Base-by-base conservation (phyloP, 495 filamentous ascomycete genomes). In the Aspergillus wentii region DNA sequence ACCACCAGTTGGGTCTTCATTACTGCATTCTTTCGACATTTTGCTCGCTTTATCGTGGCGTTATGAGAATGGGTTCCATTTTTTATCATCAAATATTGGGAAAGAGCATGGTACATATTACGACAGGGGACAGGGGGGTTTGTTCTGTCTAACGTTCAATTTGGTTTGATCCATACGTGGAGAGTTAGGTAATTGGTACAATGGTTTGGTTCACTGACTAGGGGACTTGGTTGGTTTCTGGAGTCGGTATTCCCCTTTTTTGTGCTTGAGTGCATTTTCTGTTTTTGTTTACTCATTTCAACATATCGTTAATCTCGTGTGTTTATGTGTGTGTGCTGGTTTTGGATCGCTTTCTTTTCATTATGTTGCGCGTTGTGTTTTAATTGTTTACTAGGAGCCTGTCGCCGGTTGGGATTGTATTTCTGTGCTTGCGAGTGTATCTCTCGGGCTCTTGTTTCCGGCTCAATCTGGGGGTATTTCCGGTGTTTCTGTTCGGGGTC, bases 41-140 rank as follows among this genome's bases (percentile, higher is more conserved):
- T n/a, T 44, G 46, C 45, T 48, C 44, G 49, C 38, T 52, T 49
- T 37, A 32, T 38, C 36, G 35, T 43, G 56, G 56, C 53, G 56
- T 60, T 60, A 34, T 41, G 45, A 54, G 46, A 50, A 31, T 42
- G 40, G 53, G 33, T 42, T 46, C 38, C 36, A 17, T 41, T 41
- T 46, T 49, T 44, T 19, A 38, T 42, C 10, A 9, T 51, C 33
- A 42, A 43, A 48, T 46, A 46, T 44, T 50, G 41, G 49, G 43
- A 52, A 38, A 43, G 47, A 50, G 48, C 39, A 49, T 43, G 47
- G 53, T 53, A 57, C 49, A 57, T 53, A 56, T 49, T n/a, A 31
- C 40, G 40, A 30, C 37, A 49, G 41, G 35, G 45, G 40, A 46
- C 28, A 44, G 44, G 52, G 38, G 43, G 35, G 43, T 51, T 32